phyloP scores from a whole-genome alignment of 164 flowering plant species.

The Chimonanthus salicifolius region DNA sequence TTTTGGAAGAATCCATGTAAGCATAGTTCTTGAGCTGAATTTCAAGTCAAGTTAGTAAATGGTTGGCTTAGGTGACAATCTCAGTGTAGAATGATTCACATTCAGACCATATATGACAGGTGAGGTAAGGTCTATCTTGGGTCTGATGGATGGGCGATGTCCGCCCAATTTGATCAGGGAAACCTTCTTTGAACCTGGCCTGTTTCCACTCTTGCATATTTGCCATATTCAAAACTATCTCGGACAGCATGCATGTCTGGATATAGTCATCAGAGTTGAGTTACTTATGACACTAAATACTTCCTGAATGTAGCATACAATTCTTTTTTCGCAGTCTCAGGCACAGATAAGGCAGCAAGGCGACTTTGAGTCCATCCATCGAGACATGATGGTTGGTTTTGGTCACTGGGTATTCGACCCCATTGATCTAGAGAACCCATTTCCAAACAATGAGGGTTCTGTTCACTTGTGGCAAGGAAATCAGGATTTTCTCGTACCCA shows the following conservation, averaged over 20 bases:
- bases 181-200: too few species aligned
- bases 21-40: too few species aligned
- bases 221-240: neutral
- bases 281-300: neutral
- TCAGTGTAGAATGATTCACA: too few species aligned
- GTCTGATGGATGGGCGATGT: too few species aligned
- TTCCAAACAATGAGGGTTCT: conserved; percentile 50
- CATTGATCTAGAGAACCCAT: conserved; percentile 51
- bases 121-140: too few species aligned
- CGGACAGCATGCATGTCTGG: neutral
- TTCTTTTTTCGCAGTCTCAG: conserved; percentile 24
- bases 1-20: too few species aligned
- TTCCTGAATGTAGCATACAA: neutral
- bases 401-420: conserved; percentile 77
- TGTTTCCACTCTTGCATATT: too few species aligned
- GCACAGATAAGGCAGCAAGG: conserved; percentile 61
- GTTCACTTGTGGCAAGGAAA: conserved; percentile 79
- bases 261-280: neutral
- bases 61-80: too few species aligned
- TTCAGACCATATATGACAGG: too few species aligned
- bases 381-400: conserved; percentile 54
- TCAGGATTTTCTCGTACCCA: conserved; percentile 56
- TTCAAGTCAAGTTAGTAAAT: too few species aligned
- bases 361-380: conserved; percentile 41
- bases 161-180: too few species aligned